Evolutionary conservation across 2,329 filamentous ascomycete genomes (phyloP), one percentile per base, ranked within the genome.

Genomic region (Lasiodiplodia sp.): DNA sequence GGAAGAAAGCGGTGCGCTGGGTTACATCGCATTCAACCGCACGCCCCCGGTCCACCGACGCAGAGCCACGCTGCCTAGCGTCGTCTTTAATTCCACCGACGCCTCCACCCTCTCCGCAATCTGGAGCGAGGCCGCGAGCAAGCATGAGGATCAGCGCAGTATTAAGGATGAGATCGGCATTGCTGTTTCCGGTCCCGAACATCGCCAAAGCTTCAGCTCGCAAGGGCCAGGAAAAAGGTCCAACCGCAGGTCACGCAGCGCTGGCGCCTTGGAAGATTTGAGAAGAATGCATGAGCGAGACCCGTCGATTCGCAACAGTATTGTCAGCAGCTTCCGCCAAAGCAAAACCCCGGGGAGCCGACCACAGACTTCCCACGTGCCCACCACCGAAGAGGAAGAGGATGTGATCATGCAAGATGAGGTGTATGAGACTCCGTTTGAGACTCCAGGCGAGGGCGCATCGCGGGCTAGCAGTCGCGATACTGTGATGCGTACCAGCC

Each of bases 281-380:
- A 74, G 72, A 7, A 78, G 74, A 49, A 70, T 70, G 16, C 72
- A 71, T 16, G 71, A 72, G 5, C 37, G 12, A 3, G 75, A 75
- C 18, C 70, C 69, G 12, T 71, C 72, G 55, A 71, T 75, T 52
- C 73, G 76, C 56, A 72, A 77, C 55, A 79, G 75, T 63, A 78
- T 74, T 6, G 78, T 79, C 57, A 79, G 79, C 67, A 73, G 75
- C 47, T 77, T 76, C 70, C 80, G 79, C 78, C 74, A 58, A 28
- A 47, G 31, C 40, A 34, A 25, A 14, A 63, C 23, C 34, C 28
- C 49, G 2, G 63, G 52, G 14, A 66, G 63, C 53, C 63, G 49
- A 47, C 49, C 49, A 31, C 49, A 56, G 34, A 55, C 52, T 4
- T 66, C 63, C 18, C 64, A 67, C 52, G 14, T 67, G 38, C 53